These are phyloP conservation scores for Candida suzukii DNA, from an alignment of 805 yeast genomes.

Conservation along the genomic window DNA sequence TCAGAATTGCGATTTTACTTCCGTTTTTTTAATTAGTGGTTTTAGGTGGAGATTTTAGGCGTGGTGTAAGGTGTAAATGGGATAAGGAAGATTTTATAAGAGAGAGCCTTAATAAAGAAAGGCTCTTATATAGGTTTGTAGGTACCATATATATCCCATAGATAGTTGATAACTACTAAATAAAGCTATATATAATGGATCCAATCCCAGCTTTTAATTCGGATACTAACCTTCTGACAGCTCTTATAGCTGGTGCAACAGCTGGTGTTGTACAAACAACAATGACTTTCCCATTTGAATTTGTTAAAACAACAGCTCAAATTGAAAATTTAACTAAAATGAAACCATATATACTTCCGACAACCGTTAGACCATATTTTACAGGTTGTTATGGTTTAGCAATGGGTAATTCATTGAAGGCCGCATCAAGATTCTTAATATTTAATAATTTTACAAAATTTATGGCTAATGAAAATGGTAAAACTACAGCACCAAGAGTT, in stretches of 20 bases:
- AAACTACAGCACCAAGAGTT: conserved; percentile 69
- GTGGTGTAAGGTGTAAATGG: too few species aligned
- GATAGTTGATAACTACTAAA: too few species aligned
- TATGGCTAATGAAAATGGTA: conserved; percentile 51
- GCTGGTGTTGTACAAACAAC: conserved; percentile 61
- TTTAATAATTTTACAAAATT: conserved; percentile 71
- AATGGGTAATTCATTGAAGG: conserved; percentile 66
- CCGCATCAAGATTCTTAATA: conserved; percentile 63
- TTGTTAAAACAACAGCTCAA: conserved; percentile 58
- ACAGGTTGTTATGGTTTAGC: conserved; percentile 73
- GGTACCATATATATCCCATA: too few species aligned
- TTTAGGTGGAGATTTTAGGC: too few species aligned
- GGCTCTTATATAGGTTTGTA: too few species aligned
- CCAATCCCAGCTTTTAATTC: conserved; percentile 16
- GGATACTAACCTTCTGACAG: conserved; percentile 43
- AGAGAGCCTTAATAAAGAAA: too few species aligned
- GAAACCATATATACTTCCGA: conserved; percentile 28
- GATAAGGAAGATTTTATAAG: too few species aligned
- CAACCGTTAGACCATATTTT: conserved; percentile 24
- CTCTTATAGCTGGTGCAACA: conserved; percentile 51
- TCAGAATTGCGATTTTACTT: too few species aligned
- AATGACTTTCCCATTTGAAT: conserved; percentile 66
- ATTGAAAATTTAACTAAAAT: conserved; percentile 35
- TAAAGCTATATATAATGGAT: too few species aligned
- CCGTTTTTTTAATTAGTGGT: too few species aligned